phyloP scores from a whole-genome alignment of 1,284 basidiomycete genomes.

The Inonotus obliquus region DNA sequence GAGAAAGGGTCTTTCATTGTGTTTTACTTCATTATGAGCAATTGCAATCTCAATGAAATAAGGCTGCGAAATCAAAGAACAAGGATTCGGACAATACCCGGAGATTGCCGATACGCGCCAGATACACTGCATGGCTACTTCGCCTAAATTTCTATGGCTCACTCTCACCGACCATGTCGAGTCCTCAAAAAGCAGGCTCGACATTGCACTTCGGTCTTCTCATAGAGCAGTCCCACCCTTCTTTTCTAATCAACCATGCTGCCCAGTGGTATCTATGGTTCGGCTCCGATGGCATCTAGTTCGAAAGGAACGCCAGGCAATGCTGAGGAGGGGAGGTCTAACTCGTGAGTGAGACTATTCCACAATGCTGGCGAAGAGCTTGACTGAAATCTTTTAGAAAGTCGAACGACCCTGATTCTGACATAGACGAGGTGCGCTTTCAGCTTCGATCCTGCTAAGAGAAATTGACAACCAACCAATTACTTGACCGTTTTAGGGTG shows the following conservation, averaged over 20 bases:
- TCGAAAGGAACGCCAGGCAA: not conserved
- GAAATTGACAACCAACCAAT: too few species aligned
- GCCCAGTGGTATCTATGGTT: not conserved
- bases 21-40: too few species aligned
- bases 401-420: conserved; percentile 10
- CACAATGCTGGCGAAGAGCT: not conserved
- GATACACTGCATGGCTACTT: not conserved
- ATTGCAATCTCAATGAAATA: too few species aligned
- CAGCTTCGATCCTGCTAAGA: too few species aligned
- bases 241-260: not conserved
- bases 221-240: not conserved
- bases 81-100: not conserved
- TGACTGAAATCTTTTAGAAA: not conserved
- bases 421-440: not conserved
- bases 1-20: too few species aligned
- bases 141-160: not conserved
- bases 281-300: not conserved
- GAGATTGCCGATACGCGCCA: not conserved
- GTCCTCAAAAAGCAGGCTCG: not conserved
- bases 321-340: conserved; percentile 1
- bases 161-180: not conserved
- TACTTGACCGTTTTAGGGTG: too few species aligned
- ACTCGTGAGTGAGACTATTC: conserved; percentile 1
- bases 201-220: not conserved
- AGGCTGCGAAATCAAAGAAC: too few species aligned